Conservation (phyloP, 176 grass and related monocot genomes). For the Thinopyrum elongatum region DNA sequence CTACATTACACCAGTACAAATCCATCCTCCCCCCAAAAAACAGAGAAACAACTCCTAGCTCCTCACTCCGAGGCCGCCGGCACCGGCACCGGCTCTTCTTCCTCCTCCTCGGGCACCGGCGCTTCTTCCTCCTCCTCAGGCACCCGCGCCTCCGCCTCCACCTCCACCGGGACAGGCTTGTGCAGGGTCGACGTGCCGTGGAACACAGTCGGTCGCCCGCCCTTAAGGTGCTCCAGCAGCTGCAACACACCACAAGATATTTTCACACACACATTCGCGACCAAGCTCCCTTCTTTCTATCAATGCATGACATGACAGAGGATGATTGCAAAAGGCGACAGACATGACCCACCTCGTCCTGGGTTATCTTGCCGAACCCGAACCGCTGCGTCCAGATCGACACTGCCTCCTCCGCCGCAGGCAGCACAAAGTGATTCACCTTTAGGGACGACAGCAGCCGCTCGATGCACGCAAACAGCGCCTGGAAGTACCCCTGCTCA, state of each 20-base stretch:
- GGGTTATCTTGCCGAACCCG: slow-evolving; percentile 72
- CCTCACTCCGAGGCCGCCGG: no score
- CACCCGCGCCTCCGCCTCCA: no score
- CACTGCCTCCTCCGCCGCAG: slow-evolving; percentile 78
- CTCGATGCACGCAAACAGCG: slow-evolving; percentile 71
- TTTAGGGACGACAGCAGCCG: slow-evolving; percentile 52
- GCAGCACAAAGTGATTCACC: slow-evolving; percentile 89
- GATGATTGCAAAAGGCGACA: not conserved
- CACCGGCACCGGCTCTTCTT: no score
- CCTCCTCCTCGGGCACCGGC: no score
- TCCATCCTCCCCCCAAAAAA: not conserved
- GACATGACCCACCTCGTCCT: slow-evolving; percentile 59
- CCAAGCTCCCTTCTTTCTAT: not conserved
- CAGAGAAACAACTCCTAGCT: not conserved
- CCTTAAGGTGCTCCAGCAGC: slow-evolving; percentile 69
- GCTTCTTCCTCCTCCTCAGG: no score
- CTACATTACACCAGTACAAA: not conserved
- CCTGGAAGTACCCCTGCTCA: slow-evolving; percentile 83
- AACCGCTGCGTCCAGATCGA: slow-evolving; percentile 88
- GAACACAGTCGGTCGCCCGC: slow-evolving; percentile 71
- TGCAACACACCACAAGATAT: slow-evolving; percentile 21
- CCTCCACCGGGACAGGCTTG: slow-evolving; percentile 47
- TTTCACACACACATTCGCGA: not conserved
- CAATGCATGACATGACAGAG: not conserved
- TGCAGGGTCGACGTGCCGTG: slow-evolving; percentile 78